Conservation (phyloP, 495 filamentous ascomycete species). For the Evernia prunastri region DNA sequence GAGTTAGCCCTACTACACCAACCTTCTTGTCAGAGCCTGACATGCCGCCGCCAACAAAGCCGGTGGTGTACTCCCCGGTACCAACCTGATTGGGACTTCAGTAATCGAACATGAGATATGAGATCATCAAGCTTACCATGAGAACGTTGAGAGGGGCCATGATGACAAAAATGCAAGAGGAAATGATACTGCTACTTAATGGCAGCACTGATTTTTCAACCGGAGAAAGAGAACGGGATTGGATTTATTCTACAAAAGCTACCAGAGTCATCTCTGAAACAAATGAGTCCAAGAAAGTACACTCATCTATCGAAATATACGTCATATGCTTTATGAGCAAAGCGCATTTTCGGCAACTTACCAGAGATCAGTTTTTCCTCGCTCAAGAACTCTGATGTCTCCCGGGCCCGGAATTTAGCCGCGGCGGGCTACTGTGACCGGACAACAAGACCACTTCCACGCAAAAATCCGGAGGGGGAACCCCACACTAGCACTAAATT, state of each 20-base stretch:
- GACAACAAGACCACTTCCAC: background rate
- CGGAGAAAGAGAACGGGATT: background rate
- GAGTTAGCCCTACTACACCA: conserved; percentile 80
- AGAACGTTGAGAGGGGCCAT: conserved; percentile 79
- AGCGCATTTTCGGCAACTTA: too few species aligned
- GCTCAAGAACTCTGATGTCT: background rate
- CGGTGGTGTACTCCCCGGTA: conserved; percentile 94
- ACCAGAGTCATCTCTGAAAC: too few species aligned
- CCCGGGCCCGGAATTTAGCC: background rate
- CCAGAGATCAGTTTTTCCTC: too few species aligned
- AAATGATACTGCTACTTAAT: background rate
- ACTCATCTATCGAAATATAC: background rate
- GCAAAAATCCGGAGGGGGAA: too few species aligned
- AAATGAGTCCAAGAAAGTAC: too few species aligned
- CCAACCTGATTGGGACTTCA: conserved; percentile 50
- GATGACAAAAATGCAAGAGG: background rate
- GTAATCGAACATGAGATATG: conserved; percentile 18
- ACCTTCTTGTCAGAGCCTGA: conserved; percentile 88
- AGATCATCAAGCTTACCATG: conserved; percentile 54
- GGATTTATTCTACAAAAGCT: background rate
- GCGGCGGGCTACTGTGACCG: too few species aligned
- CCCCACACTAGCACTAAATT: too few species aligned
- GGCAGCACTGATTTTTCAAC: background rate
- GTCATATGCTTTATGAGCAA: too few species aligned
- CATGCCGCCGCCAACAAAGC: conserved; percentile 70